phyloP scores from a whole-genome alignment of 2,329 filamentous ascomycete species.

The Phialemoniopsis sp. region DNA sequence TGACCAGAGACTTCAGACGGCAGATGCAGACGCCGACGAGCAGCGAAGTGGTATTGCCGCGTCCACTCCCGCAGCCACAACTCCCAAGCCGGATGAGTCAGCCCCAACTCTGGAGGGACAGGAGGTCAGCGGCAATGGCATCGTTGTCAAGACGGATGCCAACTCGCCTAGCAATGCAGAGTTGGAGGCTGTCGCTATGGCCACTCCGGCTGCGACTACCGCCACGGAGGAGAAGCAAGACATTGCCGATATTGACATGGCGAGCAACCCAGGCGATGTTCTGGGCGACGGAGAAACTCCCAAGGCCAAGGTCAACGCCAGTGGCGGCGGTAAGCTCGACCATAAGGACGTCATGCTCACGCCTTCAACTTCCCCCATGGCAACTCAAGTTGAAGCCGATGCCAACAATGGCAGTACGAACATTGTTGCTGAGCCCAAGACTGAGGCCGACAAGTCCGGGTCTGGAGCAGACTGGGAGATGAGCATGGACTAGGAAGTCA shows the following conservation, averaged over 20 bases:
- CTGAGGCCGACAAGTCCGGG: too few species aligned
- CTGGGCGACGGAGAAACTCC: constrained; percentile 2
- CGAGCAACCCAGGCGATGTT: not conserved
- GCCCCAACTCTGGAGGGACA: constrained; percentile 1
- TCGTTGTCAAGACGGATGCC: too few species aligned
- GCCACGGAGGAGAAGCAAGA: constrained; percentile 1
- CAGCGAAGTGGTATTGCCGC: not conserved
- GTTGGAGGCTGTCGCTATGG: constrained; percentile 7
- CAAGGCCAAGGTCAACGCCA: not conserved
- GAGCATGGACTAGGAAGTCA: too few species aligned
- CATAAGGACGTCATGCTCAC: constrained; percentile 1
- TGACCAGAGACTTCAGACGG: constrained; percentile 8
- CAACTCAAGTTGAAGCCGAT: too few species aligned
- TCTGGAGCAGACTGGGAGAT: too few species aligned
- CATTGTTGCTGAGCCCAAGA: too few species aligned
- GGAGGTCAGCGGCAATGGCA: constrained; percentile 1
- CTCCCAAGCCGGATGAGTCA: not conserved
- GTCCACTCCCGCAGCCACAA: not conserved
- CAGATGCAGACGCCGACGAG: not conserved
- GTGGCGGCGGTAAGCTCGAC: not conserved
- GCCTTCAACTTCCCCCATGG: constrained; percentile 7
- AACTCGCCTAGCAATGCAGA: too few species aligned
- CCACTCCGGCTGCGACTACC: not conserved
- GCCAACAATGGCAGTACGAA: too few species aligned
- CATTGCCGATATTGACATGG: constrained; percentile 3